Evolutionary conservation across 306 rosid genomes (phyloP).

Genomic region (Hippophae gyantsensis): DNA sequence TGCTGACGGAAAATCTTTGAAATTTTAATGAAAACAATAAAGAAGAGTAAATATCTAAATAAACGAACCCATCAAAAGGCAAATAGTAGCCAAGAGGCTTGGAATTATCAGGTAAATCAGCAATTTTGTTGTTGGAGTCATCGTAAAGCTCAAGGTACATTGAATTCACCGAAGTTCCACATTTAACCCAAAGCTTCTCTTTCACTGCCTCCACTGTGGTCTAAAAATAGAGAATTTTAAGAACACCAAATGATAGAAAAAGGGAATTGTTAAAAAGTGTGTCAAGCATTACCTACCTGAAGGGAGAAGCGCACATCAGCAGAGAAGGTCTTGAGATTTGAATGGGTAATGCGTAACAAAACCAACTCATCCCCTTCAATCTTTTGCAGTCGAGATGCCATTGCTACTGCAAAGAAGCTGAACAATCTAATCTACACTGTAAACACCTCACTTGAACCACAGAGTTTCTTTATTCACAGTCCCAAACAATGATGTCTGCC

Average conservation of each 20-base stretch:
- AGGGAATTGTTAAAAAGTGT: neutral
- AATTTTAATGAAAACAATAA: neutral
- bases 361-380: constrained; percentile 59
- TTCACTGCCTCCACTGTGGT: constrained; percentile 57
- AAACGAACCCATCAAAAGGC: constrained; percentile 65
- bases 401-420: constrained; percentile 3
- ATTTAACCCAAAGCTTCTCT: constrained; percentile 78
- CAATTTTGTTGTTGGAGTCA: constrained; percentile 46
- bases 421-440: too few species aligned
- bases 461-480: too few species aligned
- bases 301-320: constrained; percentile 64
- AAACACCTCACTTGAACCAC: too few species aligned
- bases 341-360: constrained; percentile 53
- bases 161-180: constrained; percentile 65
- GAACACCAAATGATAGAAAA: neutral
- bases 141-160: constrained; percentile 71
- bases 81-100: constrained; percentile 63
- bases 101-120: constrained; percentile 52
- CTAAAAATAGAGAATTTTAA: constrained; percentile 12
- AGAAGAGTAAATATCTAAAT: neutral
- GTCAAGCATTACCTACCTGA: constrained; percentile 28
- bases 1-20: neutral
- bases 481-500: too few species aligned
- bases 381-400: constrained; percentile 52
- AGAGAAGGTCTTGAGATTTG: constrained; percentile 65